These are phyloP conservation scores for Penicillium simplicissimum DNA, from an alignment of 495 filamentous ascomycete genomes.

Conservation along the genomic window DNA sequence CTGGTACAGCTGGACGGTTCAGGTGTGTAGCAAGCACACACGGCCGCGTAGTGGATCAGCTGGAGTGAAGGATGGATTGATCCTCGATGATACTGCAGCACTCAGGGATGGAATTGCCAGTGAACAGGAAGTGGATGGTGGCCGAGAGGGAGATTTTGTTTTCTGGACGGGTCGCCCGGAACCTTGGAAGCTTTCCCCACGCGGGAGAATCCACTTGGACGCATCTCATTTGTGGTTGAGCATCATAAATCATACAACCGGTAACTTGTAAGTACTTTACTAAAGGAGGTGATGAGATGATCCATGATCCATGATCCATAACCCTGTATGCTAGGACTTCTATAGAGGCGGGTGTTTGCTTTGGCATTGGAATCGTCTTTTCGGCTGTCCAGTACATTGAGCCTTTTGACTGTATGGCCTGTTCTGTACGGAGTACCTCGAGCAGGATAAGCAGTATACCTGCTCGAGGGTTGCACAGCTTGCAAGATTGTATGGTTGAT, in stretches of 20 bases:
- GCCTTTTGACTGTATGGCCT: too few species aligned
- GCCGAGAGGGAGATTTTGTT: constrained; percentile 5
- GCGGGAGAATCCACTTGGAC: constrained; percentile 8
- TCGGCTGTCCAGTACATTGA: too few species aligned
- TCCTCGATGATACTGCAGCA: neutral
- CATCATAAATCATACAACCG: too few species aligned
- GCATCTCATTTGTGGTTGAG: neutral
- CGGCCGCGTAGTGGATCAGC: neutral
- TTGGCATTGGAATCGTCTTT: too few species aligned
- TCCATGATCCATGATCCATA: too few species aligned
- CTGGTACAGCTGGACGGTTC: neutral
- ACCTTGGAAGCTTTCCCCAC: constrained; percentile 32
- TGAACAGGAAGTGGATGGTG: constrained; percentile 6
- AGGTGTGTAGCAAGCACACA: neutral
- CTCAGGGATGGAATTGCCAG: neutral
- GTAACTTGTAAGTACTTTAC: too few species aligned
- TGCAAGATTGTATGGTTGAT: neutral
- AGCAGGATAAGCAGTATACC: too few species aligned
- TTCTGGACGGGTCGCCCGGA: constrained; percentile 23
- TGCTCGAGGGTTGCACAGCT: neutral
- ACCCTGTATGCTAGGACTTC: too few species aligned
- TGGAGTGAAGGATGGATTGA: neutral
- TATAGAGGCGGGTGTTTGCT: too few species aligned
- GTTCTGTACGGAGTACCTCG: too few species aligned
- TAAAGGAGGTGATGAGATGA: neutral